Percentiles rank a stretch among this genome's conserved stretches.
phyloP scores from a whole-genome alignment of 805 yeast species.

The Ogataea zsoltii region DNA sequence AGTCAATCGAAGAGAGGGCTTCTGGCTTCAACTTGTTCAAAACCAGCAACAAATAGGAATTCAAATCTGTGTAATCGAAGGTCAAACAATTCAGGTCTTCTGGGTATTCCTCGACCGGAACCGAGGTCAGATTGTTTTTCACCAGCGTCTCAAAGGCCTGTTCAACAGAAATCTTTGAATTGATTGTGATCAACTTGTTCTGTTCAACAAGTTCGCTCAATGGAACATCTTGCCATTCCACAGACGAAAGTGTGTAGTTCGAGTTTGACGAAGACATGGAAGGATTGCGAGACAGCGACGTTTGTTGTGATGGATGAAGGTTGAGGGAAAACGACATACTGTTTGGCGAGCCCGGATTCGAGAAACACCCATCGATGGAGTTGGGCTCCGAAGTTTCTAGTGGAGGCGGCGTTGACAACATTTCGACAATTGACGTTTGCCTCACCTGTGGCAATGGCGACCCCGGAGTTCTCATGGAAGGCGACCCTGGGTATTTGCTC shows the following conservation, averaged over 20 bases:
- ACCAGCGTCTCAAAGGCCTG: constrained; percentile 81
- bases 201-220: constrained; percentile 75
- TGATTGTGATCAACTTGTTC: constrained; percentile 72
- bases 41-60: constrained; percentile 80
- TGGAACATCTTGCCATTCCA: constrained; percentile 73
- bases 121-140: constrained; percentile 73
- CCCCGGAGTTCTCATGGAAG: constrained; percentile 38
- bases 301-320: constrained; percentile 4
- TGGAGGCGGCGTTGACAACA: constrained; percentile 76
- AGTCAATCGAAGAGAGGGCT: constrained; percentile 37
- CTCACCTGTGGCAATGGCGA: constrained; percentile 39
- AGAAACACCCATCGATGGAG: constrained; percentile 14
- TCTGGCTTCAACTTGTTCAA: constrained; percentile 61
- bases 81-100: constrained; percentile 72
- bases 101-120: constrained; percentile 68
- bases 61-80: constrained; percentile 90
- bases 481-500: constrained; percentile 38
- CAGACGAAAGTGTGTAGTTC: constrained; percentile 28
- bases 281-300: constrained; percentile 38
- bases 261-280: constrained; percentile 36
- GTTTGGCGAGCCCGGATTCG: constrained; percentile 19
- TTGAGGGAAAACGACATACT: constrained; percentile 10
- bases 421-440: constrained; percentile 72
- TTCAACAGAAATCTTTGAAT: constrained; percentile 73
- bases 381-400: constrained; percentile 35